A percentile compares a stretch with the other conserved stretches of the same genome.
Conservation (phyloP, 2,329 filamentous ascomycete genomes). For the Colletotrichum acutatum region DNA sequence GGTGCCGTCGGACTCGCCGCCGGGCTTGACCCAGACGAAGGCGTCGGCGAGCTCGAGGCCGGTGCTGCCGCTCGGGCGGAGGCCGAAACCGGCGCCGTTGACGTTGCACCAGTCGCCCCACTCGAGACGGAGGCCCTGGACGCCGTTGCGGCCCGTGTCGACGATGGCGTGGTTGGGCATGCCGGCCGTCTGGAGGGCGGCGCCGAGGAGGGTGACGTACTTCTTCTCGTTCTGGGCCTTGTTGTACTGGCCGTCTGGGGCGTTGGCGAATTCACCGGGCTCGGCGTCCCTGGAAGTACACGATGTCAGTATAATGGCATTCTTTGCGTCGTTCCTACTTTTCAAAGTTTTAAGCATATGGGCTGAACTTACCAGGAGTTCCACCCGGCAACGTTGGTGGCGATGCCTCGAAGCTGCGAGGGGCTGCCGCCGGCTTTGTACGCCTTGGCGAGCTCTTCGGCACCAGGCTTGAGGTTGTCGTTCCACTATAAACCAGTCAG, state of each 20-base stretch:
- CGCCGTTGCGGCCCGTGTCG: conserved; percentile 54
- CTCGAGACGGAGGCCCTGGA: conserved; percentile 53
- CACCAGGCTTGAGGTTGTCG: conserved; percentile 60
- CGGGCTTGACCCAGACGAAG: conserved; percentile 76
- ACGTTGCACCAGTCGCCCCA: conserved; percentile 72
- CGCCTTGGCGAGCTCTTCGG: conserved; percentile 51
- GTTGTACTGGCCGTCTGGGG: conserved; percentile 54
- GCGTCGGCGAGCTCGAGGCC: conserved; percentile 67
- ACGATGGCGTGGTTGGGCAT: conserved; percentile 56
- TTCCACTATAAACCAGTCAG: conserved; percentile 52
- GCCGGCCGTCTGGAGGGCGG: conserved; percentile 49
- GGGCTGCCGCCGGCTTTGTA: conserved; percentile 51
- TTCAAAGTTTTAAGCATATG: neutral
- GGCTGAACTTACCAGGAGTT: conserved; percentile 46
- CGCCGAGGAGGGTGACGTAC: conserved; percentile 54
- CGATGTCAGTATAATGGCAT: neutral
- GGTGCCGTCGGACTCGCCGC: conserved; percentile 61
- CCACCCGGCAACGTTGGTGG: conserved; percentile 54
- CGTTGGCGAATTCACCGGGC: conserved; percentile 53
- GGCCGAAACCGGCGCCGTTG: conserved; percentile 69
- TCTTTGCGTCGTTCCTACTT: neutral
- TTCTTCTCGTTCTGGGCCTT: conserved; percentile 54
- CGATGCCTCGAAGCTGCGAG: conserved; percentile 50
- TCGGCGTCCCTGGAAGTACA: conserved; percentile 39
- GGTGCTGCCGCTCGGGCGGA: conserved; percentile 66